Evolutionary conservation across 768 basidiomycete species (phyloP).

Genomic region (Pleurotus salmoneostramineus): DNA sequence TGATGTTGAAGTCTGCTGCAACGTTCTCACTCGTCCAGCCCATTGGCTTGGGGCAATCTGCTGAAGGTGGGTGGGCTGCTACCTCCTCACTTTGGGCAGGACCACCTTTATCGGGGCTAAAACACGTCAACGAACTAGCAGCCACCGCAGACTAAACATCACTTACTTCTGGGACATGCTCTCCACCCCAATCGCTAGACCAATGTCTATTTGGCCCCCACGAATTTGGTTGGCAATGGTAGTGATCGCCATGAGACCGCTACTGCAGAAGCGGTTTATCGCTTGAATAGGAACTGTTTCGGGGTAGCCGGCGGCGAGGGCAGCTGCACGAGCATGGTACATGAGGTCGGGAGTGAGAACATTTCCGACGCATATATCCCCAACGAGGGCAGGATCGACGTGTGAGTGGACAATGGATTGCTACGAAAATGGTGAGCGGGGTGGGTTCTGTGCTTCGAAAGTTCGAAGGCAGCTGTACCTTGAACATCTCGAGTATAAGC

Average conservation of each 20-base stretch:
- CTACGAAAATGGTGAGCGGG: conserved; percentile 25
- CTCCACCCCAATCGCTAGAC: conserved; percentile 80
- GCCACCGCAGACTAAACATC: not conserved
- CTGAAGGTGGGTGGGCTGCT: conserved; percentile 47
- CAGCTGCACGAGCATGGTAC: conserved; percentile 71
- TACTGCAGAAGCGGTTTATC: conserved; percentile 81
- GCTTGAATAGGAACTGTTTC: conserved; percentile 71
- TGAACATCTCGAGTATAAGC: conserved; percentile 78
- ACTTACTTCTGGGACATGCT: conserved; percentile 75
- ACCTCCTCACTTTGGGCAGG: conserved; percentile 61
- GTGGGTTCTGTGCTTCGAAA: conserved; percentile 11
- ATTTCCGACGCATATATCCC: conserved; percentile 79
- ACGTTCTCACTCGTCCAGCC: conserved; percentile 91
- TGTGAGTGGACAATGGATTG: conserved; percentile 54
- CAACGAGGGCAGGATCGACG: conserved; percentile 62
- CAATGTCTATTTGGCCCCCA: conserved; percentile 76
- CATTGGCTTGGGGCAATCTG: conserved; percentile 70
- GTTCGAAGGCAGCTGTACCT: conserved; percentile 31
- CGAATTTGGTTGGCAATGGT: conserved; percentile 73
- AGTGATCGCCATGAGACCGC: conserved; percentile 82
- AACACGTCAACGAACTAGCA: conserved; percentile 9
- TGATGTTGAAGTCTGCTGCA: conserved; percentile 66
- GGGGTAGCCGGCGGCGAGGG: conserved; percentile 78
- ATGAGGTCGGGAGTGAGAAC: conserved; percentile 61
- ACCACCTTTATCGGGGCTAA: conserved; percentile 62